Evolutionary conservation across 495 filamentous ascomycete genomes (phyloP), one percentile per base, ranked within the genome.

Genomic region (Aspergillus sclerotiicarbonarius): DNA sequence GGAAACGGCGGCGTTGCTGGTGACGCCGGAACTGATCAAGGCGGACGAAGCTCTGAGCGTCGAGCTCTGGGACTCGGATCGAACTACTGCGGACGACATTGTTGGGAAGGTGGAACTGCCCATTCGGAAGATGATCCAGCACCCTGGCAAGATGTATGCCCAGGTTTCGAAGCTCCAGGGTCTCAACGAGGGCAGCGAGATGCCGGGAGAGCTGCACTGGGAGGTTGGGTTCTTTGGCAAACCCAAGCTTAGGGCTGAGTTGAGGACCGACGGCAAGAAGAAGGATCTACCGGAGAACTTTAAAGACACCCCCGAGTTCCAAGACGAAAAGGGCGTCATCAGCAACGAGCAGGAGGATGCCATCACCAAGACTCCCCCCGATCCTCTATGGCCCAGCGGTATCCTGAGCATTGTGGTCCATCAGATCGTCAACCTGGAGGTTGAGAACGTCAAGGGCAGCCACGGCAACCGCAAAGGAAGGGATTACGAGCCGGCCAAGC

Each of bases 171-270:
- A 88, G 57, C 81, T 97, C 0, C 75, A 81, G 13, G 92, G 92
- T 9, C 81, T 92, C 67, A 87, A 92, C 53, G 85, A 90, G 41
- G 92, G 85, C 43, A 92, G 84, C 61, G 82, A 83, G 54, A 97
- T 98, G 92, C 93, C 93, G 0, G 93, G 93, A 49, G 85, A 96
- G 66, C 77, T 98, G 21, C 87, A 93, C 68, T 97, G 93, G 93
- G 93, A 96, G 68, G 91, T 97, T 44, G 92, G 92, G 7, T 97
- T 87, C 72, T 98, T 96, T 55, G 84, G 84, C 54, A 96, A 96
- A 76, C 90, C 93, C 4, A 82, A 90, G 57, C 87, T 96, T 72
- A 79, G 93, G 30, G 80, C 85, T 32, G 92, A 90, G 25, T 76
- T 98, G 39, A 78, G 90, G 8, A 96, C 90, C 5, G 88, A 95